These are phyloP conservation scores for Trichoderma sp. DNA, from an alignment of 2,329 filamentous ascomycete genomes.

Conservation along the genomic window DNA sequence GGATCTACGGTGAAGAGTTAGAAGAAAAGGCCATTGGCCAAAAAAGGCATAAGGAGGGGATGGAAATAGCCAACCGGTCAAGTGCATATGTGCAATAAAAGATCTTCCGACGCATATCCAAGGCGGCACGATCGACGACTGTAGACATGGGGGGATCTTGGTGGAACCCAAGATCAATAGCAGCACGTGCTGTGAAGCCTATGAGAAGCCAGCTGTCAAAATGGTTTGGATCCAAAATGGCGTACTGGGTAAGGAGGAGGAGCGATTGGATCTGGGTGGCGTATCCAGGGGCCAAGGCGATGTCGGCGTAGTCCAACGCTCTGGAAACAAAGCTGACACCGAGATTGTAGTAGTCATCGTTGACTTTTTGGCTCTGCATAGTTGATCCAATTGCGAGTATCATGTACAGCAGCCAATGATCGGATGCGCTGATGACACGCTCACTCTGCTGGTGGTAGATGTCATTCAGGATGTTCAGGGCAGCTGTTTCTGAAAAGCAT, in stretches of 20 bases:
- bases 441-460: conserved; percentile 68
- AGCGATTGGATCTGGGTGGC: conserved; percentile 84
- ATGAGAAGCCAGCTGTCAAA: conserved; percentile 95
- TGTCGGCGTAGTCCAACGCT: conserved; percentile 75
- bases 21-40: not conserved
- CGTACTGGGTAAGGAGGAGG: conserved; percentile 81
- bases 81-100: conserved; percentile 91
- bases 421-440: conserved; percentile 62
- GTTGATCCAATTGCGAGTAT: conserved; percentile 80
- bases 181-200: conserved; percentile 82
- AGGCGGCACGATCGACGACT: conserved; percentile 62
- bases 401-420: conserved; percentile 86
- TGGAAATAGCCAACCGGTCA: conserved; percentile 62
- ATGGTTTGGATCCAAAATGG: conserved; percentile 83
- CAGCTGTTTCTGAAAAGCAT: conserved; percentile 74
- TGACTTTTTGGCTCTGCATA: conserved; percentile 67
- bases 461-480: conserved; percentile 76
- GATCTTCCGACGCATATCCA: conserved; percentile 77
- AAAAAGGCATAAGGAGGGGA: not conserved
- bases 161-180: conserved; percentile 87
- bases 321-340: conserved; percentile 57
- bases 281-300: conserved; percentile 81
- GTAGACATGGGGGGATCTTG: conserved; percentile 79
- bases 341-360: conserved; percentile 60
- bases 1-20: conserved; percentile 51